Percentiles rank a stretch among this genome's conserved stretches.
Evolutionary conservation across 495 filamentous ascomycete genomes (phyloP).

Genomic region (Talaromyces stipitatus): DNA sequence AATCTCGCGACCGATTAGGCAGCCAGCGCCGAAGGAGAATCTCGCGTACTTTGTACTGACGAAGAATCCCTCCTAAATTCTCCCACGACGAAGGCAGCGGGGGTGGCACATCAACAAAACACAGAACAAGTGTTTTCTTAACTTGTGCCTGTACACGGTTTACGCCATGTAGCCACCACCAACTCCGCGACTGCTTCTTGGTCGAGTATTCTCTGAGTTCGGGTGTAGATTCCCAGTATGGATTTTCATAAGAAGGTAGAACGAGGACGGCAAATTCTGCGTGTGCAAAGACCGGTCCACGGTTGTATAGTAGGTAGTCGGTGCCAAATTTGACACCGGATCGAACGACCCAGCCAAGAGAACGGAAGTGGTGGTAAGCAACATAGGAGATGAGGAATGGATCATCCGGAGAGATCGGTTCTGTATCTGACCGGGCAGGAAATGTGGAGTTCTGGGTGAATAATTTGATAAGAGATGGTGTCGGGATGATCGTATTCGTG

Average conservation of each 20-base stretch:
- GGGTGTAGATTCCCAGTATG: constrained; percentile 58
- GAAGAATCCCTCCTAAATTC: constrained; percentile 56
- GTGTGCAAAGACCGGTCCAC: constrained; percentile 91
- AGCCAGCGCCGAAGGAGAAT: constrained; percentile 75
- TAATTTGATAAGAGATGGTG: constrained; percentile 47
- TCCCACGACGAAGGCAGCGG: constrained; percentile 36
- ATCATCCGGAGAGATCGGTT: constrained; percentile 55
- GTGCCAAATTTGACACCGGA: constrained; percentile 91
- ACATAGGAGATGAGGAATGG: constrained; percentile 80
- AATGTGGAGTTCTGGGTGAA: constrained; percentile 64
- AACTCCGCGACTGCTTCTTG: constrained; percentile 48
- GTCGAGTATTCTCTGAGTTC: constrained; percentile 38
- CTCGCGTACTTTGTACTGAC: constrained; percentile 73
- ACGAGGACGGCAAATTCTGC: constrained; percentile 86
- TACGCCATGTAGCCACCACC: constrained; percentile 90
- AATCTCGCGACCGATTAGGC: constrained; percentile 70
- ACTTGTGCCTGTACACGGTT: constrained; percentile 89
- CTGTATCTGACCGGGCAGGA: constrained; percentile 39
- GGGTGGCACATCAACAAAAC: constrained; percentile 85
- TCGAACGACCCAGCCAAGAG: constrained; percentile 92
- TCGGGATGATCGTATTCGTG: constrained; percentile 30
- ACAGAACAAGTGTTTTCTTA: constrained; percentile 76
- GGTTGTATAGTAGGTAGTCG: constrained; percentile 88
- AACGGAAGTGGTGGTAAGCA: constrained; percentile 94
- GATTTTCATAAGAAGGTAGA: constrained; percentile 70